Base-by-base conservation (phyloP, 352 stramenopile genomes). In the Phytophthora idaei region DNA sequence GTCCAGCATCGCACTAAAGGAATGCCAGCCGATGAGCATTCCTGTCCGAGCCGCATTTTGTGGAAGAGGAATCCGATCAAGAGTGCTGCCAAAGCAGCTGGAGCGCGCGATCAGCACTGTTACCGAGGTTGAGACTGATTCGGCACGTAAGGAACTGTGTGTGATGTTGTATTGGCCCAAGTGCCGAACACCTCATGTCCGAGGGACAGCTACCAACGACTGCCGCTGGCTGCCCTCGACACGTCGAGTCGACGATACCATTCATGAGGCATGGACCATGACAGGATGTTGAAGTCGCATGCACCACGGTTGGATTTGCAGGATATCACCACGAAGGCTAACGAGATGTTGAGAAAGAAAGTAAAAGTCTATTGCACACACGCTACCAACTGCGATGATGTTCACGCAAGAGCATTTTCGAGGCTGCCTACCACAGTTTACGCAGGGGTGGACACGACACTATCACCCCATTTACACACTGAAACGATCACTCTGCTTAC, bases 31-130 rank as follows among this genome's bases (percentile, higher is more conserved):
- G 64, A 73, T 11, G 8, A 42, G n/a, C 27, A 61, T 53, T 56
- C 49, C 15, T 46, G 55, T 56, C 21, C 47, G 32, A 56, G 64
- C 52, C 59, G 36, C 48, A 49, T 4, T 61, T 69, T 52, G 41
- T 65, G 65, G 60, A 59, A 56, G 31, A 57, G 55, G 12, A 28
- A 7, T n/a, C 34, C 25, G 42, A 11, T n/a, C 29, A 55, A 45
- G 46, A 11, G 14, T 69, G 66, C 66, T 69, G 54, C 12, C 28
- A 53, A 69, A 69, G 60, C 66, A 73, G 27, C 42, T 73, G 66
- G 60, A 37, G 39, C 17, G 27, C 1, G 17, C 27, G 25, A 14
- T 9, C 34, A 39, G 34, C 34, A 3, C 12, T 39, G 1, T 39
- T 14, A 42, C 36, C 36, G 9, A 42, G 10, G 10, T 51, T 41